Conservation (phyloP, 257 asterid species). For the Solanum microdontum region DNA sequence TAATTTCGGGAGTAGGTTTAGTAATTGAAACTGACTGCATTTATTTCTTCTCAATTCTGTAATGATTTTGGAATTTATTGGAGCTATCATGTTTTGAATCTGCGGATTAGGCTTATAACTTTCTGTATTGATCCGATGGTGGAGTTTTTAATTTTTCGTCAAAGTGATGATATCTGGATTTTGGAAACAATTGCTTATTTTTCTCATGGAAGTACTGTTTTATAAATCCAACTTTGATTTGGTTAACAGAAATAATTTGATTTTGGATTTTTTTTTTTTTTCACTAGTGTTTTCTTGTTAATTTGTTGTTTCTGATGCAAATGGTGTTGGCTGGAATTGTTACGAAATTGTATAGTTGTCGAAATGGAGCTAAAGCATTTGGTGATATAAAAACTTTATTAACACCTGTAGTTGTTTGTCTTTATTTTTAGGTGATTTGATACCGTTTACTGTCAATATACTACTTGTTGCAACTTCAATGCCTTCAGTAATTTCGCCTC, state of each 20-base stretch:
- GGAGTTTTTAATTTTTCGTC: neutral
- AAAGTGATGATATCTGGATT: neutral
- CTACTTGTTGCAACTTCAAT: conserved; percentile 29
- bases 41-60: neutral
- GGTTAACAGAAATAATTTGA: neutral
- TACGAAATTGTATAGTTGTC: neutral
- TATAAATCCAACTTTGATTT: neutral
- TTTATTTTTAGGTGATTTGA: neutral
- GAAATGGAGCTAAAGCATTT: neutral
- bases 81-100: neutral
- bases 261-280: neutral
- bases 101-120: neutral
- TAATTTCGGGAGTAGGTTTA: neutral
- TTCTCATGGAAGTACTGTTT: neutral
- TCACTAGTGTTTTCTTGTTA: neutral
- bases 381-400: neutral
- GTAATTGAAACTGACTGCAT: neutral
- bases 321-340: neutral
- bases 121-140: neutral
- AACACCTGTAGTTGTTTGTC: neutral
- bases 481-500: conserved; percentile 66
- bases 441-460: neutral
- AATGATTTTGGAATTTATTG: neutral
- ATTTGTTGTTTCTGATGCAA: neutral
- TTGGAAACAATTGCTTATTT: neutral